Evolutionary conservation across 352 stramenopile genomes (phyloP).

Genomic region (Peronospora belbahrii): DNA sequence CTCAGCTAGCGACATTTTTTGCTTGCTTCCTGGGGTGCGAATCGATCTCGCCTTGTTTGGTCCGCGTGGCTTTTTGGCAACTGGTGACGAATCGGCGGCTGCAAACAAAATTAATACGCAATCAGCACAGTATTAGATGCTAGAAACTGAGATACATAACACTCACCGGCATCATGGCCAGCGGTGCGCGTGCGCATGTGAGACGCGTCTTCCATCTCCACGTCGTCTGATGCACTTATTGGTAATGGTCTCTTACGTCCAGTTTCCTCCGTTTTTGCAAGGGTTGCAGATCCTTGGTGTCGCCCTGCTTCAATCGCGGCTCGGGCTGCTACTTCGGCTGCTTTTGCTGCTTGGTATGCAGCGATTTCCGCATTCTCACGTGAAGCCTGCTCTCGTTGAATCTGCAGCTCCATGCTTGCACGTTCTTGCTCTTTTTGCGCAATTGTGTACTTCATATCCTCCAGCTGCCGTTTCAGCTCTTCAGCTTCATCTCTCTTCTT

Average conservation of each 20-base stretch:
- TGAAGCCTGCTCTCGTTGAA: conserved; percentile 39
- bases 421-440: conserved; percentile 47
- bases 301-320: conserved; percentile 59
- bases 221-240: conserved; percentile 27
- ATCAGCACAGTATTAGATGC: conserved; percentile 19
- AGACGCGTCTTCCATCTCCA: conserved; percentile 54
- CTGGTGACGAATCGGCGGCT: conserved; percentile 30
- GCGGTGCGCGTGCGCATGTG: conserved; percentile 19
- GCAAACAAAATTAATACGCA: conserved; percentile 17
- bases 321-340: conserved; percentile 57
- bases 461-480: conserved; percentile 32
- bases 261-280: conserved; percentile 22
- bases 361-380: conserved; percentile 60
- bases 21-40: conserved; percentile 13
- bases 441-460: conserved; percentile 42
- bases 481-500: conserved; percentile 31
- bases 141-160: conserved; percentile 2
- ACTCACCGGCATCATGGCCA: conserved; percentile 31
- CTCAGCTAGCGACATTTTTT: conserved; percentile 55
- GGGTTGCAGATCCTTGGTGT: conserved; percentile 27
- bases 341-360: conserved; percentile 49
- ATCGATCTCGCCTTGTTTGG: conserved; percentile 27
- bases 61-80: conserved; percentile 46
- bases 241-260: conserved; percentile 38
- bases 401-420: conserved; percentile 34